These are phyloP conservation scores for Xerocomus amazonicus DNA, from an alignment of 1,284 basidiomycete species.

Conservation along the genomic window DNA sequence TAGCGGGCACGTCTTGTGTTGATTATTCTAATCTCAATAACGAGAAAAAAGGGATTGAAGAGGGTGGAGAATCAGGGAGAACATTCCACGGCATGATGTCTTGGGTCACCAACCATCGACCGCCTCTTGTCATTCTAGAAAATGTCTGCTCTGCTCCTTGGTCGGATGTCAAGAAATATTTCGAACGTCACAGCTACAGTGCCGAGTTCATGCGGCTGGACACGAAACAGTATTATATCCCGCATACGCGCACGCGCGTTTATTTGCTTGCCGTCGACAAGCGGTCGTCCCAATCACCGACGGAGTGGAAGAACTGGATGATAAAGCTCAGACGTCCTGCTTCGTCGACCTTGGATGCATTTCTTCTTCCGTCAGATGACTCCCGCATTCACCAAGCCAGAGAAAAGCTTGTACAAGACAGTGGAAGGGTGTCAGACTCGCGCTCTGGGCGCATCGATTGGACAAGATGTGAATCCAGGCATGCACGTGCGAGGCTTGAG, in stretches of 20 bases:
- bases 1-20: constrained; percentile 94
- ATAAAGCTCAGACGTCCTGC: constrained; percentile 73
- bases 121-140: constrained; percentile 88
- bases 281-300: constrained; percentile 54
- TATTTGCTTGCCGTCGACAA: constrained; percentile 81
- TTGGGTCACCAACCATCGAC: constrained; percentile 86
- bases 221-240: constrained; percentile 93
- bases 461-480: constrained; percentile 89
- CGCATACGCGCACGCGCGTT: constrained; percentile 88
- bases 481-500: constrained; percentile 83
- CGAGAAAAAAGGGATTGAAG: constrained; percentile 86
- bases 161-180: constrained; percentile 72
- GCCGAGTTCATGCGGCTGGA: constrained; percentile 76
- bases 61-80: constrained; percentile 84
- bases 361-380: constrained; percentile 88
- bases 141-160: constrained; percentile 94
- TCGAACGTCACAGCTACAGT: constrained; percentile 75
- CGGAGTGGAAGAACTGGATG: constrained; percentile 70
- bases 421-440: constrained; percentile 55
- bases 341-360: constrained; percentile 87
- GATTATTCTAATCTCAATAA: constrained; percentile 96
- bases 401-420: constrained; percentile 74
- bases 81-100: constrained; percentile 91
- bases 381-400: constrained; percentile 87
- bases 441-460: constrained; percentile 80